These are phyloP conservation scores for Glycine soja DNA, from an alignment of 306 rosid genomes.

Conservation along the genomic window DNA sequence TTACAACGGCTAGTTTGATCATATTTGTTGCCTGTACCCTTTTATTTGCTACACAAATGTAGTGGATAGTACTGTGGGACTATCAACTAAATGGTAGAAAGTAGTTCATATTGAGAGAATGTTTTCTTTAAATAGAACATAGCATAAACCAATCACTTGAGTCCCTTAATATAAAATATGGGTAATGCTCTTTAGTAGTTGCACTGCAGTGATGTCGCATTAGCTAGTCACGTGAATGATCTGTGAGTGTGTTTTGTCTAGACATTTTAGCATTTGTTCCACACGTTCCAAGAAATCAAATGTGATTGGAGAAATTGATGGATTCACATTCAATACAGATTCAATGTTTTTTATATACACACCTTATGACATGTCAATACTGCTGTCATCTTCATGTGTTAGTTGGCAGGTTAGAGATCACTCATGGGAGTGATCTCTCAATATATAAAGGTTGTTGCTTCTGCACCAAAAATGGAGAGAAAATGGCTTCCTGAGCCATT, in stretches of 20 bases:
- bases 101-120: conserved; percentile 25
- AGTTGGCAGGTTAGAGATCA: background rate
- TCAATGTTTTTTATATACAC: background rate
- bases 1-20: conserved; percentile 42
- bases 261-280: background rate
- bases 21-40: conserved; percentile 43
- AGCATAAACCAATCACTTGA: background rate
- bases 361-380: background rate
- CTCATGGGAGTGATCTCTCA: background rate
- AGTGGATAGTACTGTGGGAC: conserved; percentile 36
- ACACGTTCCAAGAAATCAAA: background rate
- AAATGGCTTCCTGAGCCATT: too few relatives aligned
- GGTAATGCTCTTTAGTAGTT: background rate
- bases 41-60: conserved; percentile 34
- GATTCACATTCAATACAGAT: background rate
- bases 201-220: conserved; percentile 1
- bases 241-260: background rate
- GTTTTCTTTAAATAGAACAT: conserved; percentile 23
- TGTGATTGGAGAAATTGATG: background rate
- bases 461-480: too few relatives aligned
- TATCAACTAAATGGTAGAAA: conserved; percentile 45
- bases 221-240: conserved; percentile 21
- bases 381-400: background rate
- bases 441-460: too few relatives aligned
- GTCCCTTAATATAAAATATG: background rate